Percentiles rank a stretch among this genome's conserved stretches.
phyloP scores from a whole-genome alignment of 129 eudicot species.

The sunflower (Helianthus annuus) region DNA sequence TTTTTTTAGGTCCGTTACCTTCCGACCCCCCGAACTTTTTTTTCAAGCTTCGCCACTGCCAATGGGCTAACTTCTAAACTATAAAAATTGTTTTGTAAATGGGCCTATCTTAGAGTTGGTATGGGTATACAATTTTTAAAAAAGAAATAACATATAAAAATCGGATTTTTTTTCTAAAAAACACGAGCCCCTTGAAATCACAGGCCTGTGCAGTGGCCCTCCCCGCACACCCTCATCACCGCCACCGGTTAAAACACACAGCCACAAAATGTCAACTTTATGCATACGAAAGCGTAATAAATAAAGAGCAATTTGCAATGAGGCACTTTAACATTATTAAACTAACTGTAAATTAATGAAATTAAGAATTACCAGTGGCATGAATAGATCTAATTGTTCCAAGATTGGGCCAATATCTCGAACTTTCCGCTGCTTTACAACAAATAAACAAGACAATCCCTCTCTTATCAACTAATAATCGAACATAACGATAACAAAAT shows the following conservation, averaged over 20 bases:
- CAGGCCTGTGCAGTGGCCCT: no score
- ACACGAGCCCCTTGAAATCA: no score
- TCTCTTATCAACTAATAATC: background rate
- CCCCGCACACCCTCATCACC: no score
- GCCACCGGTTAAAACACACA: background rate
- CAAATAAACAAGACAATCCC: background rate
- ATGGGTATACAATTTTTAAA: no score
- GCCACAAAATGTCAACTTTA: slow-evolving; percentile 3
- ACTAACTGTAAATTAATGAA: background rate
- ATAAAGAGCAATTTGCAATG: background rate
- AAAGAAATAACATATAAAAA: no score
- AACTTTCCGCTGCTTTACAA: slow-evolving; percentile 13
- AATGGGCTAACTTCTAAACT: no score
- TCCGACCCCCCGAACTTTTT: no score
- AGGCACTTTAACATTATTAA: background rate
- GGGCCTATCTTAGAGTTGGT: no score
- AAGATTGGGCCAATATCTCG: slow-evolving; percentile 30
- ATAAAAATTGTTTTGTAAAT: no score
- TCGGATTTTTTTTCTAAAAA: no score
- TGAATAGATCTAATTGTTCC: slow-evolving; percentile 41
- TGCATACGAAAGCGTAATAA: background rate
- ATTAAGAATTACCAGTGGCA: slow-evolving; percentile 43
- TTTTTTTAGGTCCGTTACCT: no score
- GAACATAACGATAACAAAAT: background rate
- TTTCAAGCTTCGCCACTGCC: no score